Evolutionary conservation across 495 filamentous ascomycete genomes (phyloP).

Genomic region (Penicillium taxi): DNA sequence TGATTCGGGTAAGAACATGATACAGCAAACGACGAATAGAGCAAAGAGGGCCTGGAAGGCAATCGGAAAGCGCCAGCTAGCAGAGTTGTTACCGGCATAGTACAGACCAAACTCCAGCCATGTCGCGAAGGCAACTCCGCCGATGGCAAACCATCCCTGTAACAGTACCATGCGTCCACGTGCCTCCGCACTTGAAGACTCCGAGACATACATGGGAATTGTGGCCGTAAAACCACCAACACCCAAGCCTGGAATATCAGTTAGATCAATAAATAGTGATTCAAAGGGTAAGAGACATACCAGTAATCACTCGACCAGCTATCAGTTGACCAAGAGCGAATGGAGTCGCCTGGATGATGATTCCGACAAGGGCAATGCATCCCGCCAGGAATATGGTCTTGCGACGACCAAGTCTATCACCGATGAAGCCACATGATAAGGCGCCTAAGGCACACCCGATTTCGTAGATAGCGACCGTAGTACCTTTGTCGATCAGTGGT

Average conservation of each 20-base stretch:
- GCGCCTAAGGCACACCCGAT: conserved; percentile 41
- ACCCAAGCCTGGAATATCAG: conserved; percentile 47
- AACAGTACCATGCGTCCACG: conserved; percentile 62
- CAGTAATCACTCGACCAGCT: conserved; percentile 17
- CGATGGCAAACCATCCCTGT: conserved; percentile 53
- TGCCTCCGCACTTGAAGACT: conserved; percentile 54
- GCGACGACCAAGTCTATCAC: conserved; percentile 35
- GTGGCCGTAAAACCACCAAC: conserved; percentile 49
- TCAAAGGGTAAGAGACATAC: neutral
- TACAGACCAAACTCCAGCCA: conserved; percentile 60
- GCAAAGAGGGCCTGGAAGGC: conserved; percentile 55
- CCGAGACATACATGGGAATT: conserved; percentile 54
- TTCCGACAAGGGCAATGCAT: conserved; percentile 12
- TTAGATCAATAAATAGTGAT: neutral
- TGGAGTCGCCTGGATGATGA: conserved; percentile 15
- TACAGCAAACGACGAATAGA: conserved; percentile 42
- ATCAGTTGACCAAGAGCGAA: conserved; percentile 20
- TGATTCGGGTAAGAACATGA: conserved; percentile 53
- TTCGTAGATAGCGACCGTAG: conserved; percentile 36
- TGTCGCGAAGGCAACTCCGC: conserved; percentile 48
- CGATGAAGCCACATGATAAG: conserved; percentile 33
- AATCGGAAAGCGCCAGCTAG: conserved; percentile 59
- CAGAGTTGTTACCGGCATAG: conserved; percentile 43
- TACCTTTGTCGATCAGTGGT: conserved; percentile 6
- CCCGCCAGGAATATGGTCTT: conserved; percentile 26